Conservation (phyloP, 2,329 filamentous ascomycete genomes). For the Ceratocystis cubensis region DNA sequence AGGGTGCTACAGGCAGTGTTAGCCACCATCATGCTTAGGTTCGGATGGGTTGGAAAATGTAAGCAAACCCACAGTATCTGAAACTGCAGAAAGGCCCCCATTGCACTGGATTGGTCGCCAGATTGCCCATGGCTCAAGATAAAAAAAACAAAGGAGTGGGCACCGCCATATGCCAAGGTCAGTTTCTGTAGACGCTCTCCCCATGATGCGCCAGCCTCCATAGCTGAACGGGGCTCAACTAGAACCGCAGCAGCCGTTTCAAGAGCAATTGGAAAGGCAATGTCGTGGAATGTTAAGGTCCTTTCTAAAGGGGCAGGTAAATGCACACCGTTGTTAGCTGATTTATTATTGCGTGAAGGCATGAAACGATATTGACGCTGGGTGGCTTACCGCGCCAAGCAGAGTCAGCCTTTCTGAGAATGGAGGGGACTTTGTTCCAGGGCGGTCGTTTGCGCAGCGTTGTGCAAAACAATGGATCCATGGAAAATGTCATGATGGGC, state of each 20-base stretch:
- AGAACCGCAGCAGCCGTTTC: constrained; percentile 10
- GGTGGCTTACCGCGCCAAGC: constrained; percentile 26
- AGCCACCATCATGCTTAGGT: not conserved
- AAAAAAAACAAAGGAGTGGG: constrained; percentile 34
- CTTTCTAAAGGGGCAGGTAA: constrained; percentile 29
- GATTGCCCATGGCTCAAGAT: constrained; percentile 29
- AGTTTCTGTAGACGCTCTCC: constrained; percentile 32
- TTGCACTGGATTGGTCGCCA: constrained; percentile 22
- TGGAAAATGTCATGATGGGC: not conserved
- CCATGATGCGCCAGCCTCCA: constrained; percentile 20
- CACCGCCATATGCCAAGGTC: constrained; percentile 31
- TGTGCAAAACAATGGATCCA: constrained; percentile 30
- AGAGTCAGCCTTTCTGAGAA: constrained; percentile 23
- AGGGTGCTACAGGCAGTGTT: constrained; percentile 23
- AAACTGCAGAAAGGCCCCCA: constrained; percentile 31
- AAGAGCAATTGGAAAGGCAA: constrained; percentile 31
- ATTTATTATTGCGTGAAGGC: not conserved
- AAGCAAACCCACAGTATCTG: constrained; percentile 33
- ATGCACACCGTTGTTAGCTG: not conserved
- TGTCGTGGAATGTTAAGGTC: constrained; percentile 34
- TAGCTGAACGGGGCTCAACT: not conserved
- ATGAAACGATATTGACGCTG: not conserved
- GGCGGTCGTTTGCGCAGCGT: constrained; percentile 30
- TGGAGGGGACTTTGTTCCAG: constrained; percentile 28
- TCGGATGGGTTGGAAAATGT: too few relatives aligned